phyloP scores from a whole-genome alignment of 768 basidiomycete species.

The Termitomyces titanicus region DNA sequence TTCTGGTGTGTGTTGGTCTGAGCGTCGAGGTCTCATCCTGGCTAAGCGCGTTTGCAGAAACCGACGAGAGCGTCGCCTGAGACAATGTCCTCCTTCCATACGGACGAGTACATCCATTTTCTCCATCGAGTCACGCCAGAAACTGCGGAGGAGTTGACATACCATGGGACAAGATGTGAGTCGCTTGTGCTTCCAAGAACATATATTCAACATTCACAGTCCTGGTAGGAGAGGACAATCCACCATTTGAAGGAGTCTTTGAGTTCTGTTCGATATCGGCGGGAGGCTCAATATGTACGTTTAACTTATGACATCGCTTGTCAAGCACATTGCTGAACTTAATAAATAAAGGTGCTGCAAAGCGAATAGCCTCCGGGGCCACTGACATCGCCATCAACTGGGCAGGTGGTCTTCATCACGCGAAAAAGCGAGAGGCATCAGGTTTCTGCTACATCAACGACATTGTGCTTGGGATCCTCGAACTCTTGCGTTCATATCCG shows the following conservation, averaged over 20 bases:
- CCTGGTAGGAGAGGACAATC: constrained; percentile 88
- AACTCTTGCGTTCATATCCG: constrained; percentile 76
- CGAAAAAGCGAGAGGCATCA: constrained; percentile 97
- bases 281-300: constrained; percentile 86
- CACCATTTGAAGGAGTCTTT: constrained; percentile 92
- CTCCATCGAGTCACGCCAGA: constrained; percentile 87
- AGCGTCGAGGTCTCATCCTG: background rate
- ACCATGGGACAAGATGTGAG: constrained; percentile 79
- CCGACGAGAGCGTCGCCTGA: constrained; percentile 69
- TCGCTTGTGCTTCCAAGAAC: background rate
- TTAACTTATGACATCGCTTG: background rate
- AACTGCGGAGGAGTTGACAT: constrained; percentile 82
- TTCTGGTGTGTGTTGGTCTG: constrained; percentile 55
- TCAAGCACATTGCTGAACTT: background rate
- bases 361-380: constrained; percentile 73
- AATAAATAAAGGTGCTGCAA: constrained; percentile 63
- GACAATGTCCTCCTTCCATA: constrained; percentile 90
- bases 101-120: constrained; percentile 97
- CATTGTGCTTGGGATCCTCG: constrained; percentile 92
- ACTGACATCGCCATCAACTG: constrained; percentile 96
- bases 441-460: constrained; percentile 99
- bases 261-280: constrained; percentile 98
- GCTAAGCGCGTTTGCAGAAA: constrained; percentile 35
- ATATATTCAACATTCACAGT: constrained; percentile 24
- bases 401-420: constrained; percentile 98